Base-by-base conservation (phyloP, 2,329 filamentous ascomycete genomes). In the Macrophomina phaseolina region DNA sequence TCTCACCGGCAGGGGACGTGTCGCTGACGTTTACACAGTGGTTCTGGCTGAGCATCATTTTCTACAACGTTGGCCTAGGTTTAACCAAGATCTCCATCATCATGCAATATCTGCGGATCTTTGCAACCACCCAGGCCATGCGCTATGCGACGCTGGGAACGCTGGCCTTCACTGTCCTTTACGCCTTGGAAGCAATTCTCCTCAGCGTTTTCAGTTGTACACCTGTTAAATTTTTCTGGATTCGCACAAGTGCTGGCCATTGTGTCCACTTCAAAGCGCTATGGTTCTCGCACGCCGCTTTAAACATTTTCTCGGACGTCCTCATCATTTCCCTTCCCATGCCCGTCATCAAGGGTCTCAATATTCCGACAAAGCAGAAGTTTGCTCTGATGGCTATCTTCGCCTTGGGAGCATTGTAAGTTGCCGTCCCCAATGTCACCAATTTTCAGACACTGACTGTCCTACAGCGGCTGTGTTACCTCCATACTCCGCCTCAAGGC, bases 111-210 rank as follows among this genome's bases (percentile, higher is more conserved):
- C 45, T 48, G 5, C 45, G 45, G 8, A 48, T 48, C 45, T 48
- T 48, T n/a, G n/a, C 45, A 8, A 5, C 45, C 12, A 18, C 16
- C 5, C 45, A n/a, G 14, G 16, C 45, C 4, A 48, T n/a, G 3
- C 45, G 45, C n/a, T n/a, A n/a, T n/a, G 16, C 45, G 16, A n/a
- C 14, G 14, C 7, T 48, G 1, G n/a, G 45, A 8, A n/a, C 45
- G 14, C 77, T 94, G 48, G 86, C 92, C 78, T 77, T 89, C 64
- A 77, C 92, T 46, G 76, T 92, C 67, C 93, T 90, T 78, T 84
- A 86, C 68, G 73, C 91, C 65, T 83, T 94, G 70, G 92, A 97
- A 74, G 85, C 90, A 69, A 77, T 97, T 71, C 98, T 97, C 11
- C 11, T 38, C 81, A 94, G 92, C 6, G 82, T 98, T 70, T 96